Base-by-base conservation (phyloP, 176 grass and related monocot genomes). In the Oryza meridionalis region DNA sequence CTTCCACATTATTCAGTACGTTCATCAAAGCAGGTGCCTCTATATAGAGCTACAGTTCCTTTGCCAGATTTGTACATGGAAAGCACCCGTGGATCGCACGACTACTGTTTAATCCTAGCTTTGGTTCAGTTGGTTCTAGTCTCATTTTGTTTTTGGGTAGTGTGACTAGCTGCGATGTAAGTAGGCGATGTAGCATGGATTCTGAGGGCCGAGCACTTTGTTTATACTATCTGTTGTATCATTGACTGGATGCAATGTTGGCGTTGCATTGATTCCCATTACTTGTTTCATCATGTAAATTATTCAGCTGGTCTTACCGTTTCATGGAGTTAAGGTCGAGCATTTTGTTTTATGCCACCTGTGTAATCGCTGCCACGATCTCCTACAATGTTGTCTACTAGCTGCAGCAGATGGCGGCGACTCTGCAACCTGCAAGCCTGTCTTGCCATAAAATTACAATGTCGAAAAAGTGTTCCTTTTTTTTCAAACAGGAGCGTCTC, bases 1-100 rank as follows among this genome's bases (percentile, higher is more conserved):
- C 70, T 63, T 80, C 65, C 53, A 0, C 21, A 11, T 12, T 35
- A 16, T 17, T 59, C 47, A 59, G 37, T 27, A 62, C 49, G 58
- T 76, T 73, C n/a, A 32, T 86, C 47, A 77, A 79, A 76, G 29
- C 59, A 79, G 63, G 58, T 69, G 75, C 75, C 81, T 26, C 9
- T 31, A 11, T 83, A 26, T 50, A 27, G 65, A 76, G 77, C 72
- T 65, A 42, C 73, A 69, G 64, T 58, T 69, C 38, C 80, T 43
- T 63, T 69, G 80, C 42, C 64, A 80, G 70, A 70, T 90, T 15
- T 90, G 84, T 90, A 84, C 69, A 90, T 90, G 80, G 72, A 80
- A 80, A 53, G 51, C 43, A 70, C 42, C 42, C 66, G 45, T 12
- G 82, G 70, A 80, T 75, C 75, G 51, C 73, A 69, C 8, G 65